Conservation (phyloP, 768 basidiomycete genomes). For the Kwoniella heveanensis region DNA sequence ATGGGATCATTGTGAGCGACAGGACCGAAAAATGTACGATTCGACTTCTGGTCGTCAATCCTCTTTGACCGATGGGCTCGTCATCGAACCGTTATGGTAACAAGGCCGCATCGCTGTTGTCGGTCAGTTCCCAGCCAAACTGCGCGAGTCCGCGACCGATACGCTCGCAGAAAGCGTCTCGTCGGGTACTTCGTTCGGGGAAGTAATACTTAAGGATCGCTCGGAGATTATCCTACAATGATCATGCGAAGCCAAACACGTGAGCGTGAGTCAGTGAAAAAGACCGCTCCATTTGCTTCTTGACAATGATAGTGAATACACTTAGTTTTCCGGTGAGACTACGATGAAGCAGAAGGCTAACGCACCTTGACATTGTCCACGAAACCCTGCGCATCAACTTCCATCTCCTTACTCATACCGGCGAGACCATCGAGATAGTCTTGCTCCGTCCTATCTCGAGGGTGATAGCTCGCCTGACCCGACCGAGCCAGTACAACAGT, state of each 20-base stretch:
- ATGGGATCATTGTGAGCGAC: too few relatives aligned
- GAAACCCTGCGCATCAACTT: conserved; percentile 29
- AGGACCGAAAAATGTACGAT: too few relatives aligned
- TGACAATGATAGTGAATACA: not conserved
- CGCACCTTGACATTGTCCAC: conserved; percentile 34
- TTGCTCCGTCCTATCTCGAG: conserved; percentile 18
- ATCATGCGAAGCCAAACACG: too few relatives aligned
- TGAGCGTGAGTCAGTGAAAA: too few relatives aligned
- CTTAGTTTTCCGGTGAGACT: not conserved
- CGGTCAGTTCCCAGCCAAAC: conserved; percentile 33
- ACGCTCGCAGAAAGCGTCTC: conserved; percentile 29
- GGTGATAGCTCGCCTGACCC: not conserved
- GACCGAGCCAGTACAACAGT: conserved; percentile 14
- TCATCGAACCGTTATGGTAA: too few relatives aligned
- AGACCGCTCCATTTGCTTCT: not conserved
- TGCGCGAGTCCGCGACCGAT: conserved; percentile 27
- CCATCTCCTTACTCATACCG: conserved; percentile 25
- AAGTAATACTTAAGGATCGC: conserved; percentile 23
- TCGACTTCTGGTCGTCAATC: too few relatives aligned
- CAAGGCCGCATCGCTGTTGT: conserved; percentile 26
- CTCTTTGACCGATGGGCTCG: too few relatives aligned
- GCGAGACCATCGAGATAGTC: conserved; percentile 20
- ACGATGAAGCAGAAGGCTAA: not conserved
- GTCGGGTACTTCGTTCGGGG: conserved; percentile 15
- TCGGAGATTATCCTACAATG: conserved; percentile 23